A percentile compares a stretch with the other conserved stretches of the same genome.
These are phyloP conservation scores for Geum urbanum DNA, from an alignment of 306 rosid species.

Conservation along the genomic window DNA sequence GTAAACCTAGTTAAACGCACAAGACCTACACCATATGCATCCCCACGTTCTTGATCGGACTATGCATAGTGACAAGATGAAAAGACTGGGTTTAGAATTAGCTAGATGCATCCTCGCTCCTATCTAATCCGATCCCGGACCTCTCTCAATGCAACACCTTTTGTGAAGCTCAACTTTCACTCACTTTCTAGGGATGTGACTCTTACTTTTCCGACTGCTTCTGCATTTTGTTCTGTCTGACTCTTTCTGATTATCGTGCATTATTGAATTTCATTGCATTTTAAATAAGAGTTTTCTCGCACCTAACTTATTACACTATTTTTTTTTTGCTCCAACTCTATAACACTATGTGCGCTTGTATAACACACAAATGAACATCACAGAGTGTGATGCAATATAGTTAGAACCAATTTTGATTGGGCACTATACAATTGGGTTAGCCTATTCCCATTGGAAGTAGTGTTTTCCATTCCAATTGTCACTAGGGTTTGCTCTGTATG, in stretches of 20 bases:
- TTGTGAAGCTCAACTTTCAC: not conserved
- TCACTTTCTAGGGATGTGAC: constrained; percentile 1
- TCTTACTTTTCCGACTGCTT: constrained; percentile 2
- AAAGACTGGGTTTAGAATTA: constrained; percentile 5
- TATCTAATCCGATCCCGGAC: not conserved
- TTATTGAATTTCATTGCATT: too few relatives aligned
- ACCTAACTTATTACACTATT: too few relatives aligned
- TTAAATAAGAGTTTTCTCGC: too few relatives aligned
- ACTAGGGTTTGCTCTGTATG: too few relatives aligned
- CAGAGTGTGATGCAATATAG: too few relatives aligned
- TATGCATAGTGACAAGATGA: constrained; percentile 1
- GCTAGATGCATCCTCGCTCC: not conserved
- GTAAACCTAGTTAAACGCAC: constrained; percentile 15
- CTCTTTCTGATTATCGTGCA: not conserved
- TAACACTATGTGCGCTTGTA: too few relatives aligned
- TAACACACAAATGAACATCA: too few relatives aligned
- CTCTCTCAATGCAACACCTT: constrained; percentile 2
- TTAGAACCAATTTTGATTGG: too few relatives aligned
- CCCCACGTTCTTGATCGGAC: not conserved
- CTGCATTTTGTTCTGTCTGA: not conserved
- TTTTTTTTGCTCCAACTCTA: too few relatives aligned
- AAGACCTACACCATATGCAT: not conserved
- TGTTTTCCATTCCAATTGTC: too few relatives aligned
- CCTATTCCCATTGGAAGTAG: too few relatives aligned
- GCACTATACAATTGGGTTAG: too few relatives aligned